Evolutionary conservation across 495 filamentous ascomycete species (phyloP).

Genomic region (Parachaetomium inaequale): DNA sequence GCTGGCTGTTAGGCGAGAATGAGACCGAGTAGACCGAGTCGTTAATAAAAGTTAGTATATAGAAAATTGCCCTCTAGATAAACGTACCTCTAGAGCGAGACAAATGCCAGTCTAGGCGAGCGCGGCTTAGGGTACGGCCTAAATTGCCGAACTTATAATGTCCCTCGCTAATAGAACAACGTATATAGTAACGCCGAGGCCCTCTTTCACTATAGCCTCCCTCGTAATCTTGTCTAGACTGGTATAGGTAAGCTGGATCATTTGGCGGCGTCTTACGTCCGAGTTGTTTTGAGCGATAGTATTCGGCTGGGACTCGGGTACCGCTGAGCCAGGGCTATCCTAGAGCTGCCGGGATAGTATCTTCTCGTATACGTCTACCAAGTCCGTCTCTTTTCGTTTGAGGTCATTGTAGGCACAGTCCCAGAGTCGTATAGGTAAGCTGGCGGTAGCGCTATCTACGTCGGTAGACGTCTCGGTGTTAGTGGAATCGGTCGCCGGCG

Average conservation of each 20-base stretch:
- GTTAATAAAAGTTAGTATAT: too few relatives aligned
- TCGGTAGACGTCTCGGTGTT: too few relatives aligned
- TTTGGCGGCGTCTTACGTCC: slow-evolving; percentile 13
- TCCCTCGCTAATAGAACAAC: slow-evolving; percentile 7
- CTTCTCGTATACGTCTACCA: slow-evolving; percentile 17
- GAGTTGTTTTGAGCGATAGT: slow-evolving; percentile 14
- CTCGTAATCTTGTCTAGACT: slow-evolving; percentile 14
- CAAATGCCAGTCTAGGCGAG: slow-evolving; percentile 7
- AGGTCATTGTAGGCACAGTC: too few relatives aligned
- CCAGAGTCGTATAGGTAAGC: too few relatives aligned
- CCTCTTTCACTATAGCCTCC: slow-evolving; percentile 12
- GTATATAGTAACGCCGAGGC: not conserved
- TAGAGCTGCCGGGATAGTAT: slow-evolving; percentile 17
- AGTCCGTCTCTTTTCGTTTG: too few relatives aligned
- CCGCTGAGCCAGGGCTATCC: not conserved
- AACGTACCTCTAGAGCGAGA: slow-evolving; percentile 7
- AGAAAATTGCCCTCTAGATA: too few relatives aligned
- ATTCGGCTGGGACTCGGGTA: slow-evolving; percentile 1
- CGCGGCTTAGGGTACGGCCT: slow-evolving; percentile 7
- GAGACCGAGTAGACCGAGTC: not conserved
- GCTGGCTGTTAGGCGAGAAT: not conserved
- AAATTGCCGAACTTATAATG: slow-evolving; percentile 7
- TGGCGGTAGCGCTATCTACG: too few relatives aligned
- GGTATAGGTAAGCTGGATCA: slow-evolving; percentile 15
- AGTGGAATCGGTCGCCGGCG: too few relatives aligned